Conservation (phyloP, 768 basidiomycete genomes). For the Suillus subaureus region DNA sequence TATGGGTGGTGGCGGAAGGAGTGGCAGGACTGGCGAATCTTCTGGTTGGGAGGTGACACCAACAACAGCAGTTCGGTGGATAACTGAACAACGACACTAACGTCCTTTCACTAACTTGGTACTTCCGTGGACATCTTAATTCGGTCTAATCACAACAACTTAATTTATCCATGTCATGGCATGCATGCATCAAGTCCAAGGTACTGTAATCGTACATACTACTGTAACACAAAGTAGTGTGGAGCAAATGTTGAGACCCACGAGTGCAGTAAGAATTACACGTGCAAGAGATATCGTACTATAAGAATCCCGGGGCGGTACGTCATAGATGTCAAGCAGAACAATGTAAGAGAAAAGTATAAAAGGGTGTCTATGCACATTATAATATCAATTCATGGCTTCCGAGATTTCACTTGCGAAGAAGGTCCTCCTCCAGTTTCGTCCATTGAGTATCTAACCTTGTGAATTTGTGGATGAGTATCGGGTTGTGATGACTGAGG, state of each 20-base stretch:
- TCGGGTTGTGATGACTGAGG: conserved; percentile 38
- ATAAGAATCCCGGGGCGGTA: conserved; percentile 23
- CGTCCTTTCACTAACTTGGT: neutral
- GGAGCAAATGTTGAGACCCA: conserved; percentile 19
- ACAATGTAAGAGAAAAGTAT: conserved; percentile 16
- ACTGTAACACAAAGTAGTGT: neutral
- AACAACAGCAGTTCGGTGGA: conserved; percentile 27
- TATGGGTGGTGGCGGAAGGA: conserved; percentile 83
- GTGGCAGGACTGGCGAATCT: conserved; percentile 73
- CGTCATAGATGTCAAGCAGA: conserved; percentile 22
- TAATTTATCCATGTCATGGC: neutral
- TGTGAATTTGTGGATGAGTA: conserved; percentile 19
- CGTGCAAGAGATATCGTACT: conserved; percentile 26
- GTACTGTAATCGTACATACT: neutral
- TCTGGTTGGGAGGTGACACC: conserved; percentile 75
- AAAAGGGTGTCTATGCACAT: conserved; percentile 14
- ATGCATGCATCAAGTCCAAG: neutral
- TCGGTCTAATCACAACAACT: conserved; percentile 1
- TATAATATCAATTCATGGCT: conserved; percentile 8
- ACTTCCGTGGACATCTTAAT: neutral
- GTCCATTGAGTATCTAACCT: conserved; percentile 31
- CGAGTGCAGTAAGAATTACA: conserved; percentile 30
- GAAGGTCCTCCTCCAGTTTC: conserved; percentile 25
- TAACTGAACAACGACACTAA: conserved; percentile 18
- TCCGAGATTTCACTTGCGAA: conserved; percentile 6